These are phyloP conservation scores for Bertia moriformis DNA, from an alignment of 2,329 filamentous ascomycete species.

Conservation along the genomic window DNA sequence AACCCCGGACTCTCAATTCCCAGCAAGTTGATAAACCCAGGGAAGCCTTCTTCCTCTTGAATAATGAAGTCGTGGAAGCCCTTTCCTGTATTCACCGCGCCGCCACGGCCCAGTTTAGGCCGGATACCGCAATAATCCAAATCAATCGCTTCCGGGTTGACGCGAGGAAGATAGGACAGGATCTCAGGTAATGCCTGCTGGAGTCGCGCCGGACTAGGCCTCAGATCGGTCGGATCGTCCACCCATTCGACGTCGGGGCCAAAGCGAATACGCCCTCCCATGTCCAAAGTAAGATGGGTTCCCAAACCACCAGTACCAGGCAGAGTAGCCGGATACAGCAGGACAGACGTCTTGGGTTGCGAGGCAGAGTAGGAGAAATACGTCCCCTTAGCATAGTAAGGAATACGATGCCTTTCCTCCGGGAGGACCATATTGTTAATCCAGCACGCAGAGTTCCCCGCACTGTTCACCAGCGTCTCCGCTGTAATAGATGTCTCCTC, in stretches of 20 bases:
- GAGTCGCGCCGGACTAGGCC: slow-evolving; percentile 31
- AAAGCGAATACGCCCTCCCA: slow-evolving; percentile 48
- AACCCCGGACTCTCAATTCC: slow-evolving; percentile 21
- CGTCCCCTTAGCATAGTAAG: slow-evolving; percentile 50
- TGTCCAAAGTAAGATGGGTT: slow-evolving; percentile 53
- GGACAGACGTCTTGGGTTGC: slow-evolving; percentile 31
- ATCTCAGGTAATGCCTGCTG: slow-evolving; percentile 41
- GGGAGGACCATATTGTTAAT: slow-evolving; percentile 49
- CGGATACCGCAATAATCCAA: slow-evolving; percentile 53
- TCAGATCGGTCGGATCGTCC: slow-evolving; percentile 35
- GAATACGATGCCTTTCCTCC: slow-evolving; percentile 28
- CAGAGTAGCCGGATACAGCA: slow-evolving; percentile 49
- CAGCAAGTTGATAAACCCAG: slow-evolving; percentile 49
- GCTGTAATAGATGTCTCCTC: slow-evolving; percentile 31
- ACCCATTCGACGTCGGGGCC: slow-evolving; percentile 58
- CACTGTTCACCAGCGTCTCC: slow-evolving; percentile 45
- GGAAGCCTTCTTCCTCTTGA: slow-evolving; percentile 39
- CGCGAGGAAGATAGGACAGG: slow-evolving; percentile 37
- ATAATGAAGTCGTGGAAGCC: slow-evolving; percentile 45
- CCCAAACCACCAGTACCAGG: slow-evolving; percentile 47
- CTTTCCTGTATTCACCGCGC: slow-evolving; percentile 27
- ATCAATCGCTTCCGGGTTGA: slow-evolving; percentile 33
- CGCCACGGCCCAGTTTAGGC: slow-evolving; percentile 37
- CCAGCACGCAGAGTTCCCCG: slow-evolving; percentile 41
- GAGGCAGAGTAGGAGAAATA: slow-evolving; percentile 48